phyloP scores from a whole-genome alignment of 257 asterid species.

The Forsythia suspensa region DNA sequence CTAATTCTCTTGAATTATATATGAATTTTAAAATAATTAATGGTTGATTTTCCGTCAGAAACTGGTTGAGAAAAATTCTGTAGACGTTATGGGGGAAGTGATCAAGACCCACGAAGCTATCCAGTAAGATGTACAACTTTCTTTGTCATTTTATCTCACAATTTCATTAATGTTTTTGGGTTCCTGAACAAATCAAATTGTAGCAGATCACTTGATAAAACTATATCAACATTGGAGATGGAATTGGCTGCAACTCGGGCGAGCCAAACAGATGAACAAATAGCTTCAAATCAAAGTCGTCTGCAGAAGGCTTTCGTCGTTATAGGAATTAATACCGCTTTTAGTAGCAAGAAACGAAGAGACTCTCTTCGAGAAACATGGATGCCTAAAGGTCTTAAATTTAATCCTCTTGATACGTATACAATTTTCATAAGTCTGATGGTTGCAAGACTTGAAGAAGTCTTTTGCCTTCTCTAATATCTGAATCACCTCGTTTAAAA shows the following conservation, averaged over 20 bases:
- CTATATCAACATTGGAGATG: conserved; percentile 46
- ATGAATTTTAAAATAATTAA: too few relatives aligned
- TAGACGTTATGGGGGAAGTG: conserved; percentile 52
- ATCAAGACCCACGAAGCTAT: conserved; percentile 59
- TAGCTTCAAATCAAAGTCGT: conserved; percentile 26
- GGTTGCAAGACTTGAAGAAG: neutral
- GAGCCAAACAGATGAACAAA: conserved; percentile 15
- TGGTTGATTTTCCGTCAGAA: conserved; percentile 29
- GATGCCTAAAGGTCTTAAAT: conserved; percentile 54
- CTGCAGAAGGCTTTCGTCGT: conserved; percentile 50
- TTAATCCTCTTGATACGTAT: neutral
- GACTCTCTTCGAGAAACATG: conserved; percentile 72
- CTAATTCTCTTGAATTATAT: too few relatives aligned
- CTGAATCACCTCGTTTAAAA: neutral
- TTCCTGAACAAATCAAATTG: neutral
- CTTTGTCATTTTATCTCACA: neutral
- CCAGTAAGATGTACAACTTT: conserved; percentile 29
- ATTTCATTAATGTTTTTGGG: neutral
- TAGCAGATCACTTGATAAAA: conserved; percentile 56
- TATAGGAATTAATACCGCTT: conserved; percentile 69
- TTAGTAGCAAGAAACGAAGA: conserved; percentile 66
- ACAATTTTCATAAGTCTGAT: too few relatives aligned
- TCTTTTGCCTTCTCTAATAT: neutral
- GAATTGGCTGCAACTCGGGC: conserved; percentile 37
- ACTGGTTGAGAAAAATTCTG: conserved; percentile 35